These are phyloP conservation scores for Ulmus americana DNA, from an alignment of 331 rosid genomes.

Conservation along the genomic window DNA sequence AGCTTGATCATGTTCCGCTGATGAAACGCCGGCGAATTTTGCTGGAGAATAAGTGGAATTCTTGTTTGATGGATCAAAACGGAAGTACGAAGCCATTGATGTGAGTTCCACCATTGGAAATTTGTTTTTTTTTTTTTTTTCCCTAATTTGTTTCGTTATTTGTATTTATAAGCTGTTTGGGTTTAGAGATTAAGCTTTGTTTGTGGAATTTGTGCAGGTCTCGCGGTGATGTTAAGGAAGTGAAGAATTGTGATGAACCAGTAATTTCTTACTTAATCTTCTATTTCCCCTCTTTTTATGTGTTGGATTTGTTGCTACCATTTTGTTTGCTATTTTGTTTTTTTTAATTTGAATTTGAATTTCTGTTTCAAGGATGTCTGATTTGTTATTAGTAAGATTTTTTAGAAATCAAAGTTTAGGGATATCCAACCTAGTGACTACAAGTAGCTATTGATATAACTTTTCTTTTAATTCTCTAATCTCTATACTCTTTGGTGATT, in stretches of 20 bases:
- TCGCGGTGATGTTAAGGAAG: slow-evolving; percentile 19
- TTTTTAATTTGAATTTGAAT: background rate
- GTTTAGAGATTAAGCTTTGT: background rate
- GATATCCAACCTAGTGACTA: background rate
- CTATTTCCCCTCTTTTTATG: background rate
- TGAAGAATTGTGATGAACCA: slow-evolving; percentile 20
- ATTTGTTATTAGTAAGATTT: background rate
- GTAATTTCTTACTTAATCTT: slow-evolving; percentile 17
- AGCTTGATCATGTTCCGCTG: slow-evolving; percentile 42
- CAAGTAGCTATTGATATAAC: background rate
- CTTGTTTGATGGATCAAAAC: slow-evolving; percentile 1
- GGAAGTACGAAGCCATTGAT: background rate
- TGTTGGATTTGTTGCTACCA: background rate
- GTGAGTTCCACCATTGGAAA: slow-evolving; percentile 4
- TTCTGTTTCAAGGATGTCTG: background rate
- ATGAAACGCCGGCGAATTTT: slow-evolving; percentile 26
- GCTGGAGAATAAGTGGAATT: background rate
- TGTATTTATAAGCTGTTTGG: background rate
- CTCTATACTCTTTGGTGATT: no score
- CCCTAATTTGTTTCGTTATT: no score
- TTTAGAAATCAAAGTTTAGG: background rate
- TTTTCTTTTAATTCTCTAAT: no score
- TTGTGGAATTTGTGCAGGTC: slow-evolving; percentile 15
- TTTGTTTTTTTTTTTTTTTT: background rate
- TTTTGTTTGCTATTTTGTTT: background rate